These are phyloP conservation scores for Euphrasia confusa DNA, from an alignment of 257 asterid species.

Conservation along the genomic window DNA sequence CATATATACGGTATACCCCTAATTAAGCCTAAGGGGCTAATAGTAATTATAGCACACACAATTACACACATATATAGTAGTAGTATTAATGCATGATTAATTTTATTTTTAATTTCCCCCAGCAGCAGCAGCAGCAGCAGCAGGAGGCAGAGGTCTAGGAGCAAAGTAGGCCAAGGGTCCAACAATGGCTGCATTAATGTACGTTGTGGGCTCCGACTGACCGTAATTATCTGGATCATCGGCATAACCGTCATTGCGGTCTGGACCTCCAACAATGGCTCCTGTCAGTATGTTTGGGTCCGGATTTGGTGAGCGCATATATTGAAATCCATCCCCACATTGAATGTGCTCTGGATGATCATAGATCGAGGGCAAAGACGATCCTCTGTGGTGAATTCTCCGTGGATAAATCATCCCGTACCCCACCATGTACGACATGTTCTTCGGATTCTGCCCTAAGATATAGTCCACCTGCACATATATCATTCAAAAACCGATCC, in stretches of 20 bases:
- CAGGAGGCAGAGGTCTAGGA: too few species aligned
- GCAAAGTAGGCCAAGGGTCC: neutral
- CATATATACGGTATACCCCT: too few species aligned
- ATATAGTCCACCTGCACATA: slow-evolving; percentile 50
- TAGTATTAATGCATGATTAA: too few species aligned
- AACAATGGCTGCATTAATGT: neutral
- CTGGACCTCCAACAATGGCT: slow-evolving; percentile 84
- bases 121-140: too few species aligned
- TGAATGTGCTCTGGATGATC: slow-evolving; percentile 45
- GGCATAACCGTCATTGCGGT: slow-evolving; percentile 45
- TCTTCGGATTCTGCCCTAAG: neutral
- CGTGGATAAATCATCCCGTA: neutral
- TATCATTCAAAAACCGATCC: too few species aligned
- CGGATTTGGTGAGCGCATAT: too few species aligned
- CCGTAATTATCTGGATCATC: too few species aligned
- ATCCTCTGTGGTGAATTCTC: neutral
- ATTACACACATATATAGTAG: too few species aligned
- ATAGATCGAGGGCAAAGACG: slow-evolving; percentile 37
- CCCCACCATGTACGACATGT: neutral
- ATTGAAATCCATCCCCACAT: slow-evolving; percentile 25
- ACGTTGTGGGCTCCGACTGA: neutral
- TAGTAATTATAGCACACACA: too few species aligned
- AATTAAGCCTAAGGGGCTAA: too few species aligned
- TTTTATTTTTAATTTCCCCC: too few species aligned
- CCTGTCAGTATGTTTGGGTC: slow-evolving; percentile 36